Evolutionary conservation across 169 alveolate species (phyloP), one percentile per base, ranked within the genome.

Genomic region (Plasmodium yoelii): DNA sequence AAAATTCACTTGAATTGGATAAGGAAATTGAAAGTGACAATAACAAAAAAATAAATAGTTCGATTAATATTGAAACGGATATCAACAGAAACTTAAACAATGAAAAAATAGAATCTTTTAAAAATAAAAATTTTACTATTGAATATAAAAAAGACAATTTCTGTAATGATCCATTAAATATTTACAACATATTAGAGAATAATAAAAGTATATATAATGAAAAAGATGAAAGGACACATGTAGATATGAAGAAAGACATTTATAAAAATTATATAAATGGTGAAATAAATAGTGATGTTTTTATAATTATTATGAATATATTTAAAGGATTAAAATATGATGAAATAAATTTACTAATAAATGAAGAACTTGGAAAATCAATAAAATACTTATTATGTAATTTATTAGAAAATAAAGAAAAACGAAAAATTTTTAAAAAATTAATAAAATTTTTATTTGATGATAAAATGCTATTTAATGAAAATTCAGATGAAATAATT

Each of bases 271-370:
- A 67, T 60, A 22, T 67, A 56, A 65, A 19, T 82, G 60, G 67
- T n/a, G 24, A 77, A 5, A 42, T 57, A 42, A 63, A 49, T 42
- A 67, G 73, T 47, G 71, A 82, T 34, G 42, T 65, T 49, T 82
- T 82, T 57, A 82, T 47, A 55, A 82, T 82, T 34, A 34, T 68
- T 44, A 82, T 65, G 82, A 19, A 53, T 10, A 65, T 82, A 55
- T 82, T 82, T 82, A 61, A 67, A 67, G 68, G 84, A n/a, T 47
- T 82, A 53, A 82, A 82, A 28, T 67, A 49, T 53, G 90, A 82
- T 71, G 44, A 82, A 59, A 82, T 82, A 55, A 82, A 82, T 44
- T 9, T 82, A 13, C 47, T 82, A 55, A 67, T 82, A 67, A 65
- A 82, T 53, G 82, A 67, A 2, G 90, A 82, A 67, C 82, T 82